These are phyloP conservation scores for Pseudonitzschia delicatissima DNA, from an alignment of 108 stramenopile genomes.

Conservation along the genomic window DNA sequence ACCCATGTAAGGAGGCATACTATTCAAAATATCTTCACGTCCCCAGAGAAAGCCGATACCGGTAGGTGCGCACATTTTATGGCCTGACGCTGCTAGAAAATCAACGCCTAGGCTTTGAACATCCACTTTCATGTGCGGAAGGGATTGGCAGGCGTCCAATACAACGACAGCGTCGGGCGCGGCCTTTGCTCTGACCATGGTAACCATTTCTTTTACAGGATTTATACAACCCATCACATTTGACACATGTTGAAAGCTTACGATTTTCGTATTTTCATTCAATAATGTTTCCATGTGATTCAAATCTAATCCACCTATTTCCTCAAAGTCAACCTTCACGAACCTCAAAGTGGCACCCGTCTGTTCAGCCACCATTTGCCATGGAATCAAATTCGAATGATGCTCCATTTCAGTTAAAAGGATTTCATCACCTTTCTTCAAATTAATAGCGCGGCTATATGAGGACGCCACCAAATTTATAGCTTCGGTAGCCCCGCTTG, in stretches of 20 bases:
- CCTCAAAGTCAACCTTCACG: conserved; percentile 50
- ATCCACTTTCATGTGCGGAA: conserved; percentile 90
- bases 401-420: conserved; percentile 91
- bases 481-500: conserved; percentile 91
- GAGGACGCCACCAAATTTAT: conserved; percentile 89
- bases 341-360: conserved; percentile 70
- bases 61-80: conserved; percentile 98
- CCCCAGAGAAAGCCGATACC: conserved; percentile 97
- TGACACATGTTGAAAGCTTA: conserved; percentile 87
- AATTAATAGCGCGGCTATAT: conserved; percentile 39
- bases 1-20: conserved; percentile 90
- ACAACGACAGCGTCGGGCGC: conserved; percentile 71
- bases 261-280: conserved; percentile 76
- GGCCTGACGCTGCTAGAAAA: conserved; percentile 93
- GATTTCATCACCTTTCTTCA: conserved; percentile 84
- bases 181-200: conserved; percentile 52
- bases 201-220: conserved; percentile 81
- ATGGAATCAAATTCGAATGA: conserved; percentile 95
- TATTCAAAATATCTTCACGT: conserved; percentile 62
- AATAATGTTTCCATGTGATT: conserved; percentile 57
- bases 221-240: conserved; percentile 88
- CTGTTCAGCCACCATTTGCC: conserved; percentile 85
- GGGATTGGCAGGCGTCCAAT: conserved; percentile 93
- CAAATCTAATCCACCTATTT: conserved; percentile 58
- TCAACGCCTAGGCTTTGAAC: conserved; percentile 90